Evolutionary conservation across 192 early-diverging fungal genomes (phyloP).

Genomic region (Paraglomus brasilianum): DNA sequence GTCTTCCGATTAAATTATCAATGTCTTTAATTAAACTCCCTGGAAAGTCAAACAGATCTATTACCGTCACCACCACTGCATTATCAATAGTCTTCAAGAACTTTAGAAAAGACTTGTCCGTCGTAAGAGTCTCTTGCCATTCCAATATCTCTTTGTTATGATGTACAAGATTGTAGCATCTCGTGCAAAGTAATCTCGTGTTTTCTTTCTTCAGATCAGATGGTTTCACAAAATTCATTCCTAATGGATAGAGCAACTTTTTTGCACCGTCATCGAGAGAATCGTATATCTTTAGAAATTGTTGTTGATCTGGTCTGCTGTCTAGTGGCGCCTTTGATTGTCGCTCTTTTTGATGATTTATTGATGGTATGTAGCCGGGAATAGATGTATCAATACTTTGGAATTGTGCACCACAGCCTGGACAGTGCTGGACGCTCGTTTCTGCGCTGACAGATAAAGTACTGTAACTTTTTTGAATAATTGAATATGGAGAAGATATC

Average conservation of each 20-base stretch:
- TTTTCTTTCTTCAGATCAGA: constrained; percentile 26
- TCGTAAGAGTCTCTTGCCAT: constrained; percentile 52
- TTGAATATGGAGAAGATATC: too few species aligned
- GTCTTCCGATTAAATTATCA: constrained; percentile 49
- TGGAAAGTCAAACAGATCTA: constrained; percentile 71
- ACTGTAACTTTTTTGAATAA: too few species aligned
- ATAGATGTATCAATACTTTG: constrained; percentile 44
- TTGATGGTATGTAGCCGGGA: constrained; percentile 46
- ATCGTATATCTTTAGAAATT: constrained; percentile 36
- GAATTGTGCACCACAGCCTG: constrained; percentile 69
- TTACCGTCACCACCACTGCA: constrained; percentile 56
- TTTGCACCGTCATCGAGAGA: constrained; percentile 40
- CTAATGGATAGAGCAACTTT: constrained; percentile 38
- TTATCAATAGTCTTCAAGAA: constrained; percentile 56
- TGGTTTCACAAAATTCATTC: constrained; percentile 31
- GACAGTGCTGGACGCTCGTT: constrained; percentile 41
- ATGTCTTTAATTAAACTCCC: constrained; percentile 53
- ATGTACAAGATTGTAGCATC: constrained; percentile 64
- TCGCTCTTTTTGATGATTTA: constrained; percentile 5
- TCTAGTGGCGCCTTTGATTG: constrained; percentile 35
- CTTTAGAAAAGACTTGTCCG: constrained; percentile 48
- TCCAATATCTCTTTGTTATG: constrained; percentile 41
- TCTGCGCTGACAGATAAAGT: too few species aligned
- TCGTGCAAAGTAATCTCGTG: constrained; percentile 51
- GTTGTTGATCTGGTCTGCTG: constrained; percentile 9